A percentile compares a stretch with the other conserved stretches of the same genome.
These are phyloP conservation scores for Elsinoe necatrix DNA, from an alignment of 2,329 filamentous ascomycete genomes.

Conservation along the genomic window DNA sequence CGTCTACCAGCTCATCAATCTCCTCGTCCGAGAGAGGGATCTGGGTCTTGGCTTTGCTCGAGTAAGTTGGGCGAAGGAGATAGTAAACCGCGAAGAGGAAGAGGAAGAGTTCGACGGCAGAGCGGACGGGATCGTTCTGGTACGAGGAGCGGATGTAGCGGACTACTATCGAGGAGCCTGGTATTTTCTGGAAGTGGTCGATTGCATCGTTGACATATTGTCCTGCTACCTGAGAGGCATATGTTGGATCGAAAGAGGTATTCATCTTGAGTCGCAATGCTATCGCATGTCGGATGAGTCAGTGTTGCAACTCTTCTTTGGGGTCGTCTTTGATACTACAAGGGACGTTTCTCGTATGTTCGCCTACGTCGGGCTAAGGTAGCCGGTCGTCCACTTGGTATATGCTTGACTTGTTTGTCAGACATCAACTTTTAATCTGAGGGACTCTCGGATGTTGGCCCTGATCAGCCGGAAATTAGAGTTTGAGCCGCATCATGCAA, in stretches of 20 bases:
- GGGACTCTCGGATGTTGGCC: constrained; percentile 1
- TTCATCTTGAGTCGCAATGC: not conserved
- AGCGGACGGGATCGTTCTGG: constrained; percentile 91
- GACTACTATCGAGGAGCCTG: constrained; percentile 86
- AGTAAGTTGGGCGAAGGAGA: constrained; percentile 83
- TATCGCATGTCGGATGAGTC: not conserved
- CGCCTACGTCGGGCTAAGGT: not conserved
- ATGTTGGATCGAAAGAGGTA: constrained; percentile 11
- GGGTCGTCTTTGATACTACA: not conserved
- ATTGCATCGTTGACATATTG: constrained; percentile 18
- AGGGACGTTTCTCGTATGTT: not conserved
- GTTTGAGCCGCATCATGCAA: constrained; percentile 6
- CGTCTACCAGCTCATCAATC: constrained; percentile 92
- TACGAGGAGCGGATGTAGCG: constrained; percentile 96
- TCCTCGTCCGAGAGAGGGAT: constrained; percentile 90
- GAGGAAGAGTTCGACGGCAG: constrained; percentile 83
- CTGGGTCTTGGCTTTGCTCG: constrained; percentile 80
- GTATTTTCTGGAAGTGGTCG: constrained; percentile 72
- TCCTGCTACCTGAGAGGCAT: constrained; percentile 16
- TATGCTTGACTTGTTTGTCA: not conserved
- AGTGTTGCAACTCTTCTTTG: not conserved
- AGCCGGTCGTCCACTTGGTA: not conserved
- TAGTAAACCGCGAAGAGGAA: constrained; percentile 95
- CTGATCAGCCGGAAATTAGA: constrained; percentile 9
- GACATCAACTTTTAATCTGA: constrained; percentile 2